phyloP scores from a whole-genome alignment of 2,329 filamentous ascomycete genomes.

The Fusarium sp. region DNA sequence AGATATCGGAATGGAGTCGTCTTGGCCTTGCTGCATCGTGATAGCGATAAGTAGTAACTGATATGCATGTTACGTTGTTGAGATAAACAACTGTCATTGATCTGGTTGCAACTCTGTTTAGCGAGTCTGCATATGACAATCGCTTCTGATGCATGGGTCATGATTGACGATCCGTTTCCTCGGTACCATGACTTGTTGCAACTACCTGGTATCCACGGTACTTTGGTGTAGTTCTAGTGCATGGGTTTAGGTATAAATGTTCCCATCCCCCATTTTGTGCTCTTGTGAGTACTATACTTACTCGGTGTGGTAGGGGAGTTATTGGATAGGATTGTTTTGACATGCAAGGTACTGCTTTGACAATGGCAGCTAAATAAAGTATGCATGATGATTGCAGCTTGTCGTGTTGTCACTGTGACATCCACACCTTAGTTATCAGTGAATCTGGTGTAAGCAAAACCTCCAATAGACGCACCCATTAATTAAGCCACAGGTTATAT shows the following conservation, averaged over 20 bases:
- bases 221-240: background rate
- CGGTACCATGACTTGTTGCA: background rate
- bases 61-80: background rate
- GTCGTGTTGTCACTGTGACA: background rate
- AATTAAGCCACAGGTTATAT: background rate
- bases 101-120: background rate
- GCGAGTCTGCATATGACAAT: slow-evolving; percentile 2
- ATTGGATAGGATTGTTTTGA: background rate
- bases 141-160: background rate
- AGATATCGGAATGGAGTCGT: slow-evolving; percentile 2
- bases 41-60: background rate
- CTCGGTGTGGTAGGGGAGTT: no score
- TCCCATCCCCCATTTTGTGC: no score
- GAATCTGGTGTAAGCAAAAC: background rate
- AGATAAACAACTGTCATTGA: background rate
- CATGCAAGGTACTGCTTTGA: background rate
- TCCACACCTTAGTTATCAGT: no score
- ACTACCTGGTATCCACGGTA: no score
- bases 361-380: background rate
- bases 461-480: background rate
- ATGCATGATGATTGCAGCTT: background rate
- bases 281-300: background rate
- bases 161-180: background rate
- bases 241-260: background rate
- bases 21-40: background rate